phyloP scores from a whole-genome alignment of 73 alveolate genomes.

The Tetrahymena elliotti region DNA sequence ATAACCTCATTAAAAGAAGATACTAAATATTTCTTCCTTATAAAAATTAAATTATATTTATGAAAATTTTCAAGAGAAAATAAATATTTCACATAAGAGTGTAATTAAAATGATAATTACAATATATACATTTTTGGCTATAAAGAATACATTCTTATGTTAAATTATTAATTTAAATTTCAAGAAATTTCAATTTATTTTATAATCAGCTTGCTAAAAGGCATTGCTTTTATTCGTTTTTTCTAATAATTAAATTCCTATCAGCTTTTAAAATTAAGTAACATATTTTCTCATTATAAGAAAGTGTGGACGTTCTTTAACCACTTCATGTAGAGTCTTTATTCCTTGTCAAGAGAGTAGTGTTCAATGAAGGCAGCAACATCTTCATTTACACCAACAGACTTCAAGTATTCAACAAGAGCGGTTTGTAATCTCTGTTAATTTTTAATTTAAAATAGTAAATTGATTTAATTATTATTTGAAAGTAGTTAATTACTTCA shows the following conservation, averaged over 20 bases:
- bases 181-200: neutral
- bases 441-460: neutral
- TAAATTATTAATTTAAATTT: neutral
- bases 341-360: slow-evolving; percentile 76
- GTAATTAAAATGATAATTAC: neutral
- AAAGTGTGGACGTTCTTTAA: slow-evolving; percentile 50
- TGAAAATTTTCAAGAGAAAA: neutral
- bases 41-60: too few species aligned
- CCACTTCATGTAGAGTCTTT: slow-evolving; percentile 84
- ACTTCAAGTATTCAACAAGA: slow-evolving; percentile 63
- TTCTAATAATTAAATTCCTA: neutral
- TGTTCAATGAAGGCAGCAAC: slow-evolving; percentile 77
- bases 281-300: slow-evolving; percentile 1
- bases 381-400: slow-evolving; percentile 70
- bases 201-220: neutral
- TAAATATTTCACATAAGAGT: neutral
- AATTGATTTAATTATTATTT: neutral
- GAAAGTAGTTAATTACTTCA: slow-evolving; percentile 1
- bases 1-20: too few species aligned
- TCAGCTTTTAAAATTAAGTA: neutral
- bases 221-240: neutral
- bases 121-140: neutral
- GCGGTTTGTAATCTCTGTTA: slow-evolving; percentile 46
- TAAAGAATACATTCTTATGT: neutral
- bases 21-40: too few species aligned